Evolutionary conservation across 176 grass and related monocot species (phyloP).

Genomic region (Elymus sibiricus): DNA sequence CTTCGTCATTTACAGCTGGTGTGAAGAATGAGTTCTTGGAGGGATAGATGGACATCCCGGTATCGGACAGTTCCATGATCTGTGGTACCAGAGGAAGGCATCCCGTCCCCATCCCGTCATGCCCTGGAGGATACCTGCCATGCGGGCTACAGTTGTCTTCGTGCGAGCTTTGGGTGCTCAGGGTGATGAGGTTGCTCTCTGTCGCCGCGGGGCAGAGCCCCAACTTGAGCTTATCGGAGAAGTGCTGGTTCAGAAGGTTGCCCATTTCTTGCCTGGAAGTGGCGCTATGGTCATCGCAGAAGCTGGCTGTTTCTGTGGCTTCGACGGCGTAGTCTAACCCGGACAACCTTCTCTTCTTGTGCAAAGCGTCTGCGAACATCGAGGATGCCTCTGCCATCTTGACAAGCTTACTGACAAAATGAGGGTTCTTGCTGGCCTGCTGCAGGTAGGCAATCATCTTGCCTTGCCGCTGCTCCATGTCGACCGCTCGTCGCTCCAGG

Average conservation of each 20-base stretch:
- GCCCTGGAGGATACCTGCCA: slow-evolving; percentile 46
- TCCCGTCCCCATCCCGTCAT: slow-evolving; percentile 27
- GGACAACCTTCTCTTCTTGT: slow-evolving; percentile 82
- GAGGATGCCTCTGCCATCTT: slow-evolving; percentile 73
- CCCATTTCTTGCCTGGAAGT: slow-evolving; percentile 59
- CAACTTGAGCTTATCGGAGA: slow-evolving; percentile 86
- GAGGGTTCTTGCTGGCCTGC: slow-evolving; percentile 62
- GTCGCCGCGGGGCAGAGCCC: slow-evolving; percentile 60
- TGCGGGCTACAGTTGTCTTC: slow-evolving; percentile 52
- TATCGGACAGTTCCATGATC: slow-evolving; percentile 50
- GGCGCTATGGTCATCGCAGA: slow-evolving; percentile 77
- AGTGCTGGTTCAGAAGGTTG: slow-evolving; percentile 51
- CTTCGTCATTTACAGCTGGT: slow-evolving; percentile 32
- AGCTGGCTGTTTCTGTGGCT: slow-evolving; percentile 44
- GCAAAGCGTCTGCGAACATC: slow-evolving; percentile 36
- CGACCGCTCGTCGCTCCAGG: slow-evolving; percentile 58
- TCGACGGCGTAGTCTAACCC: slow-evolving; percentile 42
- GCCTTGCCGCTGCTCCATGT: slow-evolving; percentile 80
- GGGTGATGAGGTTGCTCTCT: slow-evolving; percentile 35
- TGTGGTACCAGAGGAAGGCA: slow-evolving; percentile 38
- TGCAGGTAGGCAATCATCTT: slow-evolving; percentile 89
- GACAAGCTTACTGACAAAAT: slow-evolving; percentile 72
- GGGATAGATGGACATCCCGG: slow-evolving; percentile 56
- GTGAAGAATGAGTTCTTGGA: slow-evolving; percentile 43
- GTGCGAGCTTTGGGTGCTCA: slow-evolving; percentile 60